These are phyloP conservation scores for Infundibulicybe gibba DNA, from an alignment of 768 basidiomycete species.

Conservation along the genomic window DNA sequence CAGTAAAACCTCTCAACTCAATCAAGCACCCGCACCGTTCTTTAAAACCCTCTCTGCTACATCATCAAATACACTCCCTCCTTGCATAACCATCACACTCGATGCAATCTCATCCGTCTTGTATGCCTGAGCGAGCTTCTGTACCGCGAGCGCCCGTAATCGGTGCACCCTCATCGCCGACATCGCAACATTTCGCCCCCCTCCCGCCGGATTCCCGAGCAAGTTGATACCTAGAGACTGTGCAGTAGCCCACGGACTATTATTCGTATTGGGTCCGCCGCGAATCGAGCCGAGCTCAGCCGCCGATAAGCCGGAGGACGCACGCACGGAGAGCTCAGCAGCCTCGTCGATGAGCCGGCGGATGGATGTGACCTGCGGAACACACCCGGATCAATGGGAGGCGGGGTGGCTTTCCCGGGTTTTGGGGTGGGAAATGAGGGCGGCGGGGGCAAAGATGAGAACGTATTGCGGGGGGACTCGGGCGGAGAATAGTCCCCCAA, in stretches of 20 bases:
- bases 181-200: conserved; percentile 78
- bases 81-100: conserved; percentile 94
- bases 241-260: conserved; percentile 56
- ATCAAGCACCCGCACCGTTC: conserved; percentile 31
- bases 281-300: conserved; percentile 70
- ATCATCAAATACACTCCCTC: conserved; percentile 88
- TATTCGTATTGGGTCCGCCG: conserved; percentile 33
- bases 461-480: conserved; percentile 34
- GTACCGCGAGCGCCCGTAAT: conserved; percentile 76
- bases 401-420: conserved; percentile 70
- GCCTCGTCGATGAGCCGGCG: conserved; percentile 87
- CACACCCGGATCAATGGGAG: conserved; percentile 87
- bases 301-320: conserved; percentile 78
- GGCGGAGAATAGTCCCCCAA: conserved; percentile 42
- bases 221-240: conserved; percentile 64
- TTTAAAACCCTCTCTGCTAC: conserved; percentile 85
- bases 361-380: conserved; percentile 75
- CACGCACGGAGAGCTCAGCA: conserved; percentile 83
- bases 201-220: conserved; percentile 41
- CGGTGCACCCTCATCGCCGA: conserved; percentile 82
- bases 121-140: conserved; percentile 84
- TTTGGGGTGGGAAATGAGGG: conserved; percentile 50
- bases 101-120: conserved; percentile 87
- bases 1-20: not conserved
- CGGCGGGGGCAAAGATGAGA: conserved; percentile 35